Evolutionary conservation across 2,329 filamentous ascomycete species (phyloP), one percentile per base, ranked within the genome.

Genomic region (Tolypocladium ovalisporum): DNA sequence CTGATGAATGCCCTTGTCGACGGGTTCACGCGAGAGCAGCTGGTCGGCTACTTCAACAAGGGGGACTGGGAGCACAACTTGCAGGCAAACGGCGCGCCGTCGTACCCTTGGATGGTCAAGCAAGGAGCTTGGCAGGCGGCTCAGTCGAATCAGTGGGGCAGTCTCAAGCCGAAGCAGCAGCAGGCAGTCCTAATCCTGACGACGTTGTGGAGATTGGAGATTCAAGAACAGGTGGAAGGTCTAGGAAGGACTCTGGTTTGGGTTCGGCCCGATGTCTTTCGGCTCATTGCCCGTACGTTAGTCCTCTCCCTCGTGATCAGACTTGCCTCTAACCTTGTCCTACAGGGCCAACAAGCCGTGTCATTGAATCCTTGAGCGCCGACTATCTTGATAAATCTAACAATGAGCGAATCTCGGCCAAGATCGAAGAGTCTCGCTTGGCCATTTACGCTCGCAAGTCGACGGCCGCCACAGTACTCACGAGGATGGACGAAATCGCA

Each of bases 191-290:
- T 67, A 57, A 67, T 84, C 56, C 70, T 84, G 70, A 71, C 72
- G 15, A 67, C 73, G 29, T 75, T 73, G 58, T 84, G 81, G 81
- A 72, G 70, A 3, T 61, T 84, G n/a, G 71, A 75, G 10, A 73
- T 77, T 2, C 69, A 73, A 56, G 77, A 81, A 60, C 64, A 78
- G 19, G 63, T 74, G 17, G 70, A 75, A 24, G 70, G 69, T 7
- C 64, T 74, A 4, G 81, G 80, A 7, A 67, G 69, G 36, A 64
- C 73, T 1, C 67, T 66, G 2, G 58, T 82, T 8, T 69, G 63
- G 59, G 61, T 82, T 24, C 64, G 67, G 15, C 70, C 71, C 15
- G 56, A 67, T 1, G 71, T 76, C 55, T 79, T 80, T 59, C 61
- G 66, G 36, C 71, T 81, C 4, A 66, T 83, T 29, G 68, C 73